Conservation (phyloP, 2,329 filamentous ascomycete species). For the Colletotrichum sp. region DNA sequence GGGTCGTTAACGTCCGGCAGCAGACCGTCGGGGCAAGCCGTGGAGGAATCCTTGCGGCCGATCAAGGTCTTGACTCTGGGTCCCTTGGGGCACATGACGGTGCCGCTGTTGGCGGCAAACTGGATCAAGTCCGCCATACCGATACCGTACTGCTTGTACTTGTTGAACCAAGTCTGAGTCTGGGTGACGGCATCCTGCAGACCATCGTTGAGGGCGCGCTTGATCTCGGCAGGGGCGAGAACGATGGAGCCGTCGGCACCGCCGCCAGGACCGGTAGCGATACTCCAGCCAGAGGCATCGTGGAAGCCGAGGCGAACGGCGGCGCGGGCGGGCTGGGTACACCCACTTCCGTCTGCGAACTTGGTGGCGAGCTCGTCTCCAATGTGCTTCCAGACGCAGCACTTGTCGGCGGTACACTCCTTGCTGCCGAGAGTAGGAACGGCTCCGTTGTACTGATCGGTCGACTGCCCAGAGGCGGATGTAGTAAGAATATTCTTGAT, state of each 20-base stretch:
- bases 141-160: slow-evolving; percentile 44
- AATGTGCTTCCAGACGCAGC: slow-evolving; percentile 50
- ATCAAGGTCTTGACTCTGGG: slow-evolving; percentile 55
- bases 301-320: slow-evolving; percentile 53
- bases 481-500: slow-evolving; percentile 41
- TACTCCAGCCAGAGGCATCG: slow-evolving; percentile 49
- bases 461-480: slow-evolving; percentile 3
- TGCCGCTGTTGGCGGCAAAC: slow-evolving; percentile 54
- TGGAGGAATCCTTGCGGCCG: slow-evolving; percentile 50
- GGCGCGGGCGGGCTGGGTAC: slow-evolving; percentile 45
- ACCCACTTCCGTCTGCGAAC: slow-evolving; percentile 41
- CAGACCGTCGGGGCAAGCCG: slow-evolving; percentile 41
- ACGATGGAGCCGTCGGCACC: slow-evolving; percentile 49
- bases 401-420: slow-evolving; percentile 40
- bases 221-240: slow-evolving; percentile 37
- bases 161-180: slow-evolving; percentile 41
- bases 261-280: slow-evolving; percentile 39
- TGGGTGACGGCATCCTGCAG: slow-evolving; percentile 45
- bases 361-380: slow-evolving; percentile 37
- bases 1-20: slow-evolving; percentile 46
- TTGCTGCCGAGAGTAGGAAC: slow-evolving; percentile 22
- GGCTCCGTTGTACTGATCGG: slow-evolving; percentile 15
- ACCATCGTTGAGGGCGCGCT: slow-evolving; percentile 47
- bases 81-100: slow-evolving; percentile 48
- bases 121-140: slow-evolving; percentile 60